Conservation (phyloP, 2,329 filamentous ascomycete species). For the Fusarium fujikuroi region DNA sequence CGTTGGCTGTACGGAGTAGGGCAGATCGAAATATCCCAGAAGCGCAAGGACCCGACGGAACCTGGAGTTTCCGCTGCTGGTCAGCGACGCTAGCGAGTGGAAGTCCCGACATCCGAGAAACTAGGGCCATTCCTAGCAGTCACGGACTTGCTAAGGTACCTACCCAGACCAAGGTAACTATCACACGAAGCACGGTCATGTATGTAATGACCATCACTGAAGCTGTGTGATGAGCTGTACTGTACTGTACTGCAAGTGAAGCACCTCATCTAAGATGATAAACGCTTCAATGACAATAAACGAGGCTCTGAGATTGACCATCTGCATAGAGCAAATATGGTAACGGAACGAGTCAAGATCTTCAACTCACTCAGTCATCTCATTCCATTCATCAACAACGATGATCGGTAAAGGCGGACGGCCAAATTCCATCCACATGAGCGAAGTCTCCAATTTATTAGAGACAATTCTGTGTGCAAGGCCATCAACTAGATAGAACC, state of each 20-base stretch:
- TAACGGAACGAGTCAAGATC: background rate
- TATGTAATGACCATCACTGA: background rate
- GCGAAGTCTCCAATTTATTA: background rate
- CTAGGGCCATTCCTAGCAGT: conserved; percentile 23
- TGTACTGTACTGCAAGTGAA: background rate
- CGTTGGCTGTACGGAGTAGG: conserved; percentile 14
- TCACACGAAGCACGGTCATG: background rate
- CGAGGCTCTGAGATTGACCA: background rate
- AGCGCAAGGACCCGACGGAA: conserved; percentile 35
- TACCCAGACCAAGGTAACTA: background rate
- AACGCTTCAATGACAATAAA: background rate
- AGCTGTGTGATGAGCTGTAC: background rate
- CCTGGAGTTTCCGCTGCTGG: conserved; percentile 37
- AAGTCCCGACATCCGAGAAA: conserved; percentile 40
- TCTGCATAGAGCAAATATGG: background rate
- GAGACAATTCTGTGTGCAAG: background rate
- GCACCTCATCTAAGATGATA: background rate
- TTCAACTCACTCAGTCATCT: background rate
- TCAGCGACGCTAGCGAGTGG: conserved; percentile 38
- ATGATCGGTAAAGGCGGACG: conserved; percentile 8
- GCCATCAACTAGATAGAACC: background rate
- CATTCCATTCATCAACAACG: conserved; percentile 5
- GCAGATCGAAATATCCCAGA: conserved; percentile 21
- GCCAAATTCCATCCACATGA: background rate
- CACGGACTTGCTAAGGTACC: background rate